phyloP scores from a whole-genome alignment of 352 stramenopile species.

The Globisporangium nodosum region DNA sequence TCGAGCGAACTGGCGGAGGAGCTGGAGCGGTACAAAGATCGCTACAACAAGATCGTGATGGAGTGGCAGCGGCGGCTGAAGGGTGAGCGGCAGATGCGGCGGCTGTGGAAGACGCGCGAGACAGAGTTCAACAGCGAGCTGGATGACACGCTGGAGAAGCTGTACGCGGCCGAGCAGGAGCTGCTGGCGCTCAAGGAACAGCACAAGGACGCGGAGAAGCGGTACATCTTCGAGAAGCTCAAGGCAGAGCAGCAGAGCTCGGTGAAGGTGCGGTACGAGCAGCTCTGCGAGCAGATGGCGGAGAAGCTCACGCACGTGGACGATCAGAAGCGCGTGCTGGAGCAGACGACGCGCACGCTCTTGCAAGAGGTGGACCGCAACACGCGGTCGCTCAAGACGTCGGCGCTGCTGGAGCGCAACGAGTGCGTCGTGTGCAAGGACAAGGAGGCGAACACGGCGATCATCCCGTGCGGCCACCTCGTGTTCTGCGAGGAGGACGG shows the following conservation, averaged over 20 bases:
- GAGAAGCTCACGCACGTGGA: slow-evolving; percentile 55
- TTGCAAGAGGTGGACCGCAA: slow-evolving; percentile 70
- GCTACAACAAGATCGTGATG: slow-evolving; percentile 74
- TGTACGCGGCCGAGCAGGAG: slow-evolving; percentile 45
- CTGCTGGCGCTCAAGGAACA: slow-evolving; percentile 30
- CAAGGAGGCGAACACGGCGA: slow-evolving; percentile 53
- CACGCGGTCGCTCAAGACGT: slow-evolving; percentile 59
- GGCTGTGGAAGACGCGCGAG: slow-evolving; percentile 74
- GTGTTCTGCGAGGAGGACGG: slow-evolving; percentile 84
- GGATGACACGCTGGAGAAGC: slow-evolving; percentile 44
- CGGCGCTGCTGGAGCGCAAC: slow-evolving; percentile 47
- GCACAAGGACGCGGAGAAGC: slow-evolving; percentile 64
- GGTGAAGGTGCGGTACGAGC: slow-evolving; percentile 68
- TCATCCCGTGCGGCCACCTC: slow-evolving; percentile 79
- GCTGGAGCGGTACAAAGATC: slow-evolving; percentile 69
- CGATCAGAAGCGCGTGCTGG: slow-evolving; percentile 72
- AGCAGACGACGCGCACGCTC: slow-evolving; percentile 73
- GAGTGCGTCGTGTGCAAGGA: slow-evolving; percentile 85
- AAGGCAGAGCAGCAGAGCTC: slow-evolving; percentile 70
- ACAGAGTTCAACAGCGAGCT: slow-evolving; percentile 67
- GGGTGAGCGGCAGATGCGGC: slow-evolving; percentile 71
- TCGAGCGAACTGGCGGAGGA: slow-evolving; percentile 39
- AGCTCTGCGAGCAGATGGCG: slow-evolving; percentile 71
- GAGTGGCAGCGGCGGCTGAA: slow-evolving; percentile 76
- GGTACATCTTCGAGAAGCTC: slow-evolving; percentile 63